These are phyloP conservation scores for Metschnikowia kunwiensis DNA, from an alignment of 805 yeast species.

Conservation along the genomic window DNA sequence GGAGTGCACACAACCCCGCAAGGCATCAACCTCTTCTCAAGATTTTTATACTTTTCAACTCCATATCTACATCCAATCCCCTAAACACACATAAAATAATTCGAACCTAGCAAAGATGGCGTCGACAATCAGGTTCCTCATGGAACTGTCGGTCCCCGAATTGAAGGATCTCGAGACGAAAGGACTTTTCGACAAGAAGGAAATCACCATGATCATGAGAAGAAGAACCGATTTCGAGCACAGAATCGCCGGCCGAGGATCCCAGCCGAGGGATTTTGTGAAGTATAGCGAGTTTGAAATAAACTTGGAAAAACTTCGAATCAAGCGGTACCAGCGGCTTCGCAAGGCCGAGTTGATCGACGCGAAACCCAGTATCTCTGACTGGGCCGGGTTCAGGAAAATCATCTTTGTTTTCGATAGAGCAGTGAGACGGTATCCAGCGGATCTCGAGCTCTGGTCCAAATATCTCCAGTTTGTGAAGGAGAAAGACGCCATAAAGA, in stretches of 20 bases:
- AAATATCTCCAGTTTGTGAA: conserved; percentile 68
- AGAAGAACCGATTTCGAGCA: conserved; percentile 96
- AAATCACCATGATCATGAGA: conserved; percentile 81
- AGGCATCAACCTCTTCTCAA: conserved; percentile 4
- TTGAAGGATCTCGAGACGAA: conserved; percentile 80
- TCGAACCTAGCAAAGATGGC: conserved; percentile 28
- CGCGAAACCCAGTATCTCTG: conserved; percentile 65
- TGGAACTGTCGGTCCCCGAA: conserved; percentile 82
- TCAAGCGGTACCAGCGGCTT: conserved; percentile 65
- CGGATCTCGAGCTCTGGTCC: conserved; percentile 75
- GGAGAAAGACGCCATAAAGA: conserved; percentile 62
- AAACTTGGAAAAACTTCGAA: conserved; percentile 73
- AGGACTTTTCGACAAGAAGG: conserved; percentile 78
- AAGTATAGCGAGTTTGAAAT: conserved; percentile 77
- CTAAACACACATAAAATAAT: background rate
- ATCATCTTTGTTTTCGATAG: conserved; percentile 80
- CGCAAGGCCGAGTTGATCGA: conserved; percentile 54
- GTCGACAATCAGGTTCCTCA: conserved; percentile 47
- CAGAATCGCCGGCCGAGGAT: conserved; percentile 78
- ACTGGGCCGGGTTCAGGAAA: conserved; percentile 83
- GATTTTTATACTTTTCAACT: background rate
- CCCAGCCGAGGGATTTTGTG: conserved; percentile 71
- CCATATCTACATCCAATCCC: background rate
- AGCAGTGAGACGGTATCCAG: conserved; percentile 76
- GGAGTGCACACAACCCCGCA: background rate